phyloP scores from a whole-genome alignment of 768 basidiomycete species.

The Trametes cubensis region DNA sequence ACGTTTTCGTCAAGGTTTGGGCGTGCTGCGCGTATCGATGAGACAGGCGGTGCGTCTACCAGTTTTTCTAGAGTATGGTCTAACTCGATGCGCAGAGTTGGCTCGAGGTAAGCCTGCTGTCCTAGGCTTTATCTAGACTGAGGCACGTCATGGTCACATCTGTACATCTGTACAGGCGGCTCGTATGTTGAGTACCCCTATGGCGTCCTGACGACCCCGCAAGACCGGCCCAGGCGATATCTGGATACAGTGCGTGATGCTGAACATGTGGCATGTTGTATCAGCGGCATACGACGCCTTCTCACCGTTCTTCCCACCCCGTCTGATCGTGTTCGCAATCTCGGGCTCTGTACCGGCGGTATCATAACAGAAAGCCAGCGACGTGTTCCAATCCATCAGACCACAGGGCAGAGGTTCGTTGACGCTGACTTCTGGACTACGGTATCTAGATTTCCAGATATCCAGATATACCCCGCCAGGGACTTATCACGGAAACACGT shows the following conservation, averaged over 20 bases:
- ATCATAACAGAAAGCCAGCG: slow-evolving; percentile 15
- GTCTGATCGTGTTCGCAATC: slow-evolving; percentile 17
- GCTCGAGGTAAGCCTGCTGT: too few relatives aligned
- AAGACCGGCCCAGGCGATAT: too few relatives aligned
- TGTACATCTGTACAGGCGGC: too few relatives aligned
- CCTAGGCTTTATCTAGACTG: too few relatives aligned
- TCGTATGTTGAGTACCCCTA: too few relatives aligned
- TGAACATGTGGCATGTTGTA: not conserved
- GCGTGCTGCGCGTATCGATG: not conserved
- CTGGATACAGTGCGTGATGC: not conserved
- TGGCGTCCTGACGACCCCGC: too few relatives aligned
- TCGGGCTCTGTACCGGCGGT: slow-evolving; percentile 16
- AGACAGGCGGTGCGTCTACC: not conserved
- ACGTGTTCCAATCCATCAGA: slow-evolving; percentile 10
- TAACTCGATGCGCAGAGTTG: not conserved
- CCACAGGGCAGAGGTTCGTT: slow-evolving; percentile 5
- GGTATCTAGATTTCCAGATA: slow-evolving; percentile 19
- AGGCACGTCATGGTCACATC: too few relatives aligned
- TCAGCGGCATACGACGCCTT: slow-evolving; percentile 2
- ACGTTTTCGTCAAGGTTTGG: not conserved
- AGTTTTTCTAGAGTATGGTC: not conserved
- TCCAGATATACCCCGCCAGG: slow-evolving; percentile 8
- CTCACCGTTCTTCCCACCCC: slow-evolving; percentile 8
- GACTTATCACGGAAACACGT: slow-evolving; percentile 2
- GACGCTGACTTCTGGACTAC: slow-evolving; percentile 9